Conservation (phyloP, 441 rosid genomes). For the Bruguiera hainesii region DNA sequence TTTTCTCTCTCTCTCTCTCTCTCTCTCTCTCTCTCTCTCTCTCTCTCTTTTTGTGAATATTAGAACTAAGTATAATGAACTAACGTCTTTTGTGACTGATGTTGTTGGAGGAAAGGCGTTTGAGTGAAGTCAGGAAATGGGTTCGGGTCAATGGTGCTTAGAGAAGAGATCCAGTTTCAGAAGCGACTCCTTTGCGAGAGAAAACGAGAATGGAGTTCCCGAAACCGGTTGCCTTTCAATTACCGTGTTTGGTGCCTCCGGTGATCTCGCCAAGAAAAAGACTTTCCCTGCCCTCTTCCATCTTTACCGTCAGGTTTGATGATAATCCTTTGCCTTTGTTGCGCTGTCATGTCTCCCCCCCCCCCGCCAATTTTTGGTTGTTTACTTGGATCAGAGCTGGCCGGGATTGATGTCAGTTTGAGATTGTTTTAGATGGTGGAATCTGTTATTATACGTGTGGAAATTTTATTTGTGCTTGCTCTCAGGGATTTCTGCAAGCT, state of each 20-base stretch:
- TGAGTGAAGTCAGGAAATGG: constrained; percentile 38
- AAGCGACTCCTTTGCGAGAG: constrained; percentile 47
- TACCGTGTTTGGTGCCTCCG: constrained; percentile 93
- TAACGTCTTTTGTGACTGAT: not conserved
- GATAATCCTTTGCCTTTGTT: not conserved
- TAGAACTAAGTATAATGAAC: not conserved
- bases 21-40: too few relatives aligned
- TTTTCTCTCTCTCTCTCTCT: too few relatives aligned
- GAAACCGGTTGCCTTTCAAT: constrained; percentile 88
- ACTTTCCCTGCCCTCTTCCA: constrained; percentile 96
- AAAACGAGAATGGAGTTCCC: constrained; percentile 35
- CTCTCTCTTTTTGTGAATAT: not conserved
- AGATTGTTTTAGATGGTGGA: too few relatives aligned
- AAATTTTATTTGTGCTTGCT: not conserved
- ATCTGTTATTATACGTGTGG: not conserved
- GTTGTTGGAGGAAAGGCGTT: constrained; percentile 1
- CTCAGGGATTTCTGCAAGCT: constrained; percentile 72
- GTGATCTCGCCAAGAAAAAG: constrained; percentile 99
- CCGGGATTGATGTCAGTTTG: not conserved
- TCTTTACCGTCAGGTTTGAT: constrained; percentile 75
- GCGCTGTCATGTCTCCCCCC: too few relatives aligned
- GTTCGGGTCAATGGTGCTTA: constrained; percentile 53
- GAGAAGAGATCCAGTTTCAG: constrained; percentile 61
- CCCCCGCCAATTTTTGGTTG: not conserved
- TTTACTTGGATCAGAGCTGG: not conserved